phyloP scores from a whole-genome alignment of 2,329 filamentous ascomycete species.

The Fonsecaea pedrosoi region DNA sequence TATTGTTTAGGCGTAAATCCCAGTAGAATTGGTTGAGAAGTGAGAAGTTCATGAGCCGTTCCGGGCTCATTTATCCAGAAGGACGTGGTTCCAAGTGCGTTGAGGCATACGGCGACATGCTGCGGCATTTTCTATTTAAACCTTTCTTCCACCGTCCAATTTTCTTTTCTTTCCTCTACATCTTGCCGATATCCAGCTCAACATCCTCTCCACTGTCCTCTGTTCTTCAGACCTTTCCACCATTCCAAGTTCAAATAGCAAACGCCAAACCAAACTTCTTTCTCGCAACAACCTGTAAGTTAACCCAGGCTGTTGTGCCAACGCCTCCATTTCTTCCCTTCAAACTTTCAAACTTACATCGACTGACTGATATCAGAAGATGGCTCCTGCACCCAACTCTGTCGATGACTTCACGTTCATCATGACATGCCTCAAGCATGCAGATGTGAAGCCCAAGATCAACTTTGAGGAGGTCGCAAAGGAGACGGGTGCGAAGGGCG shows the following conservation, averaged over 20 bases:
- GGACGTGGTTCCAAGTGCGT: background rate
- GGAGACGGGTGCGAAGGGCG: constrained; percentile 34
- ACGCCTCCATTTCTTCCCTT: background rate
- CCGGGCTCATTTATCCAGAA: background rate
- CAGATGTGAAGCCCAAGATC: constrained; percentile 23
- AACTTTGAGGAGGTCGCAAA: constrained; percentile 36
- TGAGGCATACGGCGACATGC: background rate
- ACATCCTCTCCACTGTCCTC: background rate
- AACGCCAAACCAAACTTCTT: background rate
- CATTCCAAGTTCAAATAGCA: background rate
- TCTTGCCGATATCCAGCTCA: background rate
- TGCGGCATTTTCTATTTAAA: background rate
- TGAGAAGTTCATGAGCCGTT: background rate
- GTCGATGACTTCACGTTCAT: constrained; percentile 35
- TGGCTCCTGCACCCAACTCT: constrained; percentile 18
- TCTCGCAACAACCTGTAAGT: background rate
- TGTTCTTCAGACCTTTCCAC: background rate
- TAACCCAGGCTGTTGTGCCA: background rate
- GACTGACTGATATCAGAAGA: constrained; percentile 1
- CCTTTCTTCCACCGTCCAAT: background rate
- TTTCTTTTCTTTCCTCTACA: constrained; percentile 14
- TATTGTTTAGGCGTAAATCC: background rate
- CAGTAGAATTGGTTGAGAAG: background rate
- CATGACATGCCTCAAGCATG: constrained; percentile 36
- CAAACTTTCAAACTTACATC: background rate